Base-by-base conservation (phyloP, 805 yeast species). In the Helenozyma rhizophorensis region DNA sequence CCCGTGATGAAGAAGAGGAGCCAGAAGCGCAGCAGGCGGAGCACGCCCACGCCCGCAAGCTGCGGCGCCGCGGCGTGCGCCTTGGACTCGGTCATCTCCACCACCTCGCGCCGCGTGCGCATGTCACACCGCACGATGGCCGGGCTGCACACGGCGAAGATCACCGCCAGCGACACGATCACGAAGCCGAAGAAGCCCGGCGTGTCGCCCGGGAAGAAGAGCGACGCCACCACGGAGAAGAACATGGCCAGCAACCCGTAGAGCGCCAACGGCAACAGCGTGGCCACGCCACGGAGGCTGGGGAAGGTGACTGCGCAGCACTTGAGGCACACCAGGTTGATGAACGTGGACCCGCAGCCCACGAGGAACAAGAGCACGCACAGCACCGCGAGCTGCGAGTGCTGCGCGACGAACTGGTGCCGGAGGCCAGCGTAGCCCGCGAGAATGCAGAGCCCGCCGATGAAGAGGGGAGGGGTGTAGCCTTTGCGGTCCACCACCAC, bases 241-340 rank as follows among this genome's bases (percentile, higher is more conserved):
- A 79, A 68, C 47, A 80, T 68, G 4, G 93, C 93, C 51, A 83
- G 76, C 11, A 81, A 66, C 0, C 94, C 94, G 53, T 79, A 82
- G 27, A 82, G 71, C 1, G 89, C 79, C 53, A 83, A 68, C 2
- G 90, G 88, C 27, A 83, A 64, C 0, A 87, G 75, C 0, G 93
- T 80, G 4, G 93, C 89, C 8, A 82, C 65, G 2, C 93, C 94
- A 34, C 85, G 58, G 23, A 72, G 62, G 26, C 72, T 65, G 0
- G 94, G 90, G 49, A 78, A 81, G 28, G 72, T 67, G 25, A 81
- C 62, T 15, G 88, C 86, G 37, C 87, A 79, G 50, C 88, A 82
- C 50, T 83, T 83, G 49, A 83, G 72, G 38, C 80, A 67, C 8
- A 83, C 77, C 12, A 78, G 68, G 50, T 75, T 76, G 24, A 83